Base-by-base conservation (phyloP, 495 filamentous ascomycete species). In the Staphylotrichum longicolle region DNA sequence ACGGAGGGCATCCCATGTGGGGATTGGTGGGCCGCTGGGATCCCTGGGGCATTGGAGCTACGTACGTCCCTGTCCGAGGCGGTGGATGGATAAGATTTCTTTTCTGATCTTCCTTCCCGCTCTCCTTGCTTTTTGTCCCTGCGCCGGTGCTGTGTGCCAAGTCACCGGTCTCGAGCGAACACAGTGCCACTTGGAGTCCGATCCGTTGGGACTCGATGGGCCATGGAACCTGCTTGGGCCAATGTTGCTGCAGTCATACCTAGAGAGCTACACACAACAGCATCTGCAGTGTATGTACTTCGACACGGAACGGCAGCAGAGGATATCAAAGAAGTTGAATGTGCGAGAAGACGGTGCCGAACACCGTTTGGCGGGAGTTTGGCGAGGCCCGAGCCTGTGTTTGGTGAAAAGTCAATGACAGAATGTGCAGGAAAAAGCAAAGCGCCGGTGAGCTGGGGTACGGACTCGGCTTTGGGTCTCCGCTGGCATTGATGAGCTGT, bases 151-250 rank as follows among this genome's bases (percentile, higher is more conserved):
- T 47, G 64, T 52, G 53, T 53, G 67, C 70, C 70, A 72, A 66
- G 65, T 70, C 67, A 72, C 53, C 54, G 32, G 20, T 37, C 53
- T 46, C 54, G 49, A 30, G 54, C 50, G 35, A 41, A 54, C 33
- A 54, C 34, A 52, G 62, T 69, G 61, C 58, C 61, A 65, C 69
- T 63, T 51, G 51, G 54, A 54, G 62, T 40, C 37, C 56, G 48
- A 62, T 66, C 60, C 68, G 66, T 69, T 69, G 63, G 63, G 57
- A 63, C 45, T 58, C 47, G 58, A 48, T 20, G 45, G 41, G 63
- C 61, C 63, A 68, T 63, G 69, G 55, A 66, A 62, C 50, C 52
- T 46, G 54, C 7, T 50, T 4, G 6, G 12, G 54, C 39, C 40
- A 45, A 44, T 15, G 55, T 64, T 41, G 56, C 40, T 60, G 56